Base-by-base conservation (phyloP, 805 yeast species). In the Tetrapisispora fleetii region DNA sequence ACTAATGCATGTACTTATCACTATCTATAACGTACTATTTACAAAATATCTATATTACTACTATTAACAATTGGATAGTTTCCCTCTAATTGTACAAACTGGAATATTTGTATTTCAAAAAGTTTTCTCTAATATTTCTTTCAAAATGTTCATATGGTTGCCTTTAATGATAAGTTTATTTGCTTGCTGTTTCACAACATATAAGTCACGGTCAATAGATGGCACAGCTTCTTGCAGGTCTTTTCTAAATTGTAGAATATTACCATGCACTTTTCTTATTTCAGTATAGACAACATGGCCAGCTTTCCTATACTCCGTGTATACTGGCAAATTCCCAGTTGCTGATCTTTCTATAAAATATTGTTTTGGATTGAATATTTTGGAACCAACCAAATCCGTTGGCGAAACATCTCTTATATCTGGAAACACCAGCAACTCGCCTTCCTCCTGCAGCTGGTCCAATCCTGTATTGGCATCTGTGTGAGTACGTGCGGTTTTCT, bases 271-370 rank as follows among this genome's bases (percentile, higher is more conserved):
- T 51, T 78, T 77, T 61, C 85, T 80, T 27, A 88, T 73, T 59
- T 86, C 89, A 0, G 96, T 88, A 57, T 77, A 76, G n/a, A 73
- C 67, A 14, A 72, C 70, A 51, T 79, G 81, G 22, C 80, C 78
- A 51, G 79, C 77, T 24, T 54, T 52, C 61, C 80, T 85, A 52
- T 73, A 65, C 52, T 84, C 87, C 47, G 76, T 72, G 67, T 88
- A 88, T 1, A 88, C 85, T n/a, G 96, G 96, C 61, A 89, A 71
- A 60, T 83, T 80, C 4, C 91, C 88, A 43, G 69, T 72, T 16
- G 74, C 66, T 8, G 86, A 73, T 62, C 83, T 79, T 40, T 58
- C 60, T 13, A 71, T 54, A 48, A 54, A 63, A 54, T 71, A 71
- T n/a, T 33, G 30, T 14, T 40, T 46, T 22, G 35, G 19, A 30